Percentiles rank a stretch among this genome's conserved stretches.
These are phyloP conservation scores for Apocynum venetum DNA, from an alignment of 257 asterid species.

Conservation along the genomic window DNA sequence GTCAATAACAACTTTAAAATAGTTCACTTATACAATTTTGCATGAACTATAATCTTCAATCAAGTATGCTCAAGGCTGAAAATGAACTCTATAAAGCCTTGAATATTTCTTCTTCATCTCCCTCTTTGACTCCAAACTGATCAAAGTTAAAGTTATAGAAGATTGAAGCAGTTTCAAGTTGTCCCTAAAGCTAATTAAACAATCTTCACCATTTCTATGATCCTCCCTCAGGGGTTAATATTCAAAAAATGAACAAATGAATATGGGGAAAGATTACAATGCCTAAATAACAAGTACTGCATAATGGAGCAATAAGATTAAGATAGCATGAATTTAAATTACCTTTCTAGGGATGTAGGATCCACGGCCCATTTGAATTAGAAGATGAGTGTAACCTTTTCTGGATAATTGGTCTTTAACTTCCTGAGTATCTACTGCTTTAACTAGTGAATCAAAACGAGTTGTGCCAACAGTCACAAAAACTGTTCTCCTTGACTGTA, in stretches of 20 bases:
- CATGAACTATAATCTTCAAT: background rate
- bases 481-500: conserved; percentile 45
- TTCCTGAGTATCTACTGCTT: conserved; percentile 61
- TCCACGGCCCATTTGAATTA: conserved; percentile 96
- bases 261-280: background rate
- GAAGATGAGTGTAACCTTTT: conserved; percentile 70
- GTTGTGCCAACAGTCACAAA: conserved; percentile 96
- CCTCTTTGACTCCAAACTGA: background rate
- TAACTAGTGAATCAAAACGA: conserved; percentile 79
- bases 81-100: background rate
- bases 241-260: background rate
- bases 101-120: background rate
- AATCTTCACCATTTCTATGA: background rate
- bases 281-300: background rate
- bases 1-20: background rate
- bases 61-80: background rate
- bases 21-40: background rate
- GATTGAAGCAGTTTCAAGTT: background rate
- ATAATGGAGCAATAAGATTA: background rate
- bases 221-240: background rate
- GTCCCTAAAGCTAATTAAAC: background rate
- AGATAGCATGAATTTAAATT: conserved; percentile 15
- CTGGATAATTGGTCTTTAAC: conserved; percentile 56
- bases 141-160: background rate
- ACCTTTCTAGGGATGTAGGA: conserved; percentile 72